Evolutionary conservation across 2,329 filamentous ascomycete species (phyloP).

Genomic region (Fusarium musae): DNA sequence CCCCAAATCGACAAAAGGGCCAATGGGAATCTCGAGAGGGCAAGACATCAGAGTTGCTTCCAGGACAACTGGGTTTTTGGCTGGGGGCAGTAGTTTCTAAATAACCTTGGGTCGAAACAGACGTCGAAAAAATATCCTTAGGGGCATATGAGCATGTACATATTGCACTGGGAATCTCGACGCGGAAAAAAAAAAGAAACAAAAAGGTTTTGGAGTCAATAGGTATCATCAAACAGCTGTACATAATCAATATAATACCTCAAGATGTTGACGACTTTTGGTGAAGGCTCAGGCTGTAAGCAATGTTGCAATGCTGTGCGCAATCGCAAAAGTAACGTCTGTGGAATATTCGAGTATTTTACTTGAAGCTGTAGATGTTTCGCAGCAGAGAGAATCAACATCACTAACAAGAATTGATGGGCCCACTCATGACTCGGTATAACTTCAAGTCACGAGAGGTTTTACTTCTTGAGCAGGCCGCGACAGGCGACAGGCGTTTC

Average conservation of each 20-base stretch:
- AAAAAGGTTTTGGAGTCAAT: background rate
- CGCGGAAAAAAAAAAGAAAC: too few relatives aligned
- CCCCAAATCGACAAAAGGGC: background rate
- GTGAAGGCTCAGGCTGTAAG: background rate
- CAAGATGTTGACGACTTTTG: background rate
- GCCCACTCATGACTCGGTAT: slow-evolving; percentile 1
- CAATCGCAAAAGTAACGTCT: background rate
- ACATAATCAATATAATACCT: background rate
- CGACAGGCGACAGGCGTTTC: slow-evolving; percentile 29
- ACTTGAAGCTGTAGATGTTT: slow-evolving; percentile 22
- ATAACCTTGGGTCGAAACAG: background rate
- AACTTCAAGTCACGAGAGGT: slow-evolving; percentile 1
- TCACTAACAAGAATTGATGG: background rate
- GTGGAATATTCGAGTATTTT: background rate
- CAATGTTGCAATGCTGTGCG: background rate
- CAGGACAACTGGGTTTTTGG: slow-evolving; percentile 7
- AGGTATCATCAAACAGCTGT: background rate
- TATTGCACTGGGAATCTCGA: background rate
- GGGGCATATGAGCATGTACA: background rate
- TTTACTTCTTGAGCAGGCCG: background rate
- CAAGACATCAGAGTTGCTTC: background rate
- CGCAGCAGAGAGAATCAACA: background rate
- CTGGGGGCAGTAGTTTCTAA: background rate
- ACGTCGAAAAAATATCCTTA: background rate
- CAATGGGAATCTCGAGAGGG: background rate